Base-by-base conservation (phyloP, 345 rosid genomes). In the Ricinus communis region DNA sequence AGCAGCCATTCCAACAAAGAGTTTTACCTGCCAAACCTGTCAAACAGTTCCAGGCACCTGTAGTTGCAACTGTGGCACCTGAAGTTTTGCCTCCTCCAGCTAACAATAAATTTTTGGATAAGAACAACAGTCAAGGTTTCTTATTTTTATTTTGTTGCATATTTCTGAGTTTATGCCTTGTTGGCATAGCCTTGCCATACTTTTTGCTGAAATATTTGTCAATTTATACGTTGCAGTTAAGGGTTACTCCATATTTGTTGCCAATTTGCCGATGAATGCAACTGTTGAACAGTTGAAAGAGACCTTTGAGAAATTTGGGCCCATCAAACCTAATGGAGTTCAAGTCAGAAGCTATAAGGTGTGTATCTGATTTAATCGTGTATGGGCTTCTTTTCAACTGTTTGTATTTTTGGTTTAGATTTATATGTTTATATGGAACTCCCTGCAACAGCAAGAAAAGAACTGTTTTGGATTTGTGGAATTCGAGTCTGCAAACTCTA, bases 391-490 rank as follows among this genome's bases (percentile, higher is more conserved):
- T 62, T 49, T 56, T 4, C 8, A 13, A 40, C 18, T 47, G 61
- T 58, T 68, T 31, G 15, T 41, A 50, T 38, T 50, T 71, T 45
- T 62, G 55, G 24, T n/a, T 8, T 6, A 59, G 62, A 60, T 54
- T 68, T 30, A 16, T 5, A 24, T 51, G 30, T 68, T 55, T 68
- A 18, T 25, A 6, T 61, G 16, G n/a, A 49, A 70, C 63, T 62
- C 33, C 64, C 49, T 76, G 43, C 57, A n/a, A 16, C 65, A 87
- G 95, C 74, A 72, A 28, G 77, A 80, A 65, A 47, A 77, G 80
- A 67, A 85, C 67, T 91, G 94, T 68, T 93, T 87, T 36, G 98
- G 94, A 25, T 93, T 93, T 69, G 94, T 93, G 57, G 93, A 93
- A 64, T 93, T 82, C 41, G 94, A 89, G 67, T 74, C 94, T 65